Conservation (phyloP, 2,329 filamentous ascomycete species). For the Aureobasidium vineae region DNA sequence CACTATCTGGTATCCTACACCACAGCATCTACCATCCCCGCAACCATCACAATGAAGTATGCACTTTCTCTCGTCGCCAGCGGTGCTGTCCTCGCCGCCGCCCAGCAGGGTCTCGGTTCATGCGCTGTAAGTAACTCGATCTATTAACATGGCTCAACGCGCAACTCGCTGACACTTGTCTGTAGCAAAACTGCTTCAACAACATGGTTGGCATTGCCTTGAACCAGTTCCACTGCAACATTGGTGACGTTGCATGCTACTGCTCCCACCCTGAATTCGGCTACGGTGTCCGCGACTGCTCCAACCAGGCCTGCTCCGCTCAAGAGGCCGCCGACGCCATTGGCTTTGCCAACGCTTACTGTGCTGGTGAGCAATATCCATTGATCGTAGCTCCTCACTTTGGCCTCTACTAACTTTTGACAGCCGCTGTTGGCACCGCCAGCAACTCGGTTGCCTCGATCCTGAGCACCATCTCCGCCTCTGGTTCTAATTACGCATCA, state of each 20-base stretch:
- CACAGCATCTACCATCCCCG: slow-evolving; percentile 13
- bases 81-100: slow-evolving; percentile 38
- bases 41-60: slow-evolving; percentile 38
- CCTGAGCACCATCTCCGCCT: slow-evolving; percentile 19
- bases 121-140: slow-evolving; percentile 39
- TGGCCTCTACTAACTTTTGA: neutral
- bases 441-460: slow-evolving; percentile 25
- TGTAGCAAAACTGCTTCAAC: slow-evolving; percentile 39
- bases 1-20: slow-evolving; percentile 24
- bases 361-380: slow-evolving; percentile 28
- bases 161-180: slow-evolving; percentile 9
- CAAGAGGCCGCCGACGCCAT: slow-evolving; percentile 34
- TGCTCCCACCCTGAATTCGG: slow-evolving; percentile 40
- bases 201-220: slow-evolving; percentile 40
- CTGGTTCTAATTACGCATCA: slow-evolving; percentile 27
- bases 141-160: neutral
- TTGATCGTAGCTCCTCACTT: neutral
- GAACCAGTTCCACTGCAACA: slow-evolving; percentile 35
- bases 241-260: slow-evolving; percentile 39
- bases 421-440: slow-evolving; percentile 24
- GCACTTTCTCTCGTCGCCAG: slow-evolving; percentile 35
- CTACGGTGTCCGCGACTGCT: slow-evolving; percentile 43
- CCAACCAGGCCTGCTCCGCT: slow-evolving; percentile 38
- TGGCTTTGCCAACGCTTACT: slow-evolving; percentile 39
- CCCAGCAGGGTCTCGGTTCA: slow-evolving; percentile 37